A percentile compares a stretch with the other conserved stretches of the same genome.
Evolutionary conservation across 805 yeast genomes (phyloP).

Genomic region (Torulaspora microellipsoides): DNA sequence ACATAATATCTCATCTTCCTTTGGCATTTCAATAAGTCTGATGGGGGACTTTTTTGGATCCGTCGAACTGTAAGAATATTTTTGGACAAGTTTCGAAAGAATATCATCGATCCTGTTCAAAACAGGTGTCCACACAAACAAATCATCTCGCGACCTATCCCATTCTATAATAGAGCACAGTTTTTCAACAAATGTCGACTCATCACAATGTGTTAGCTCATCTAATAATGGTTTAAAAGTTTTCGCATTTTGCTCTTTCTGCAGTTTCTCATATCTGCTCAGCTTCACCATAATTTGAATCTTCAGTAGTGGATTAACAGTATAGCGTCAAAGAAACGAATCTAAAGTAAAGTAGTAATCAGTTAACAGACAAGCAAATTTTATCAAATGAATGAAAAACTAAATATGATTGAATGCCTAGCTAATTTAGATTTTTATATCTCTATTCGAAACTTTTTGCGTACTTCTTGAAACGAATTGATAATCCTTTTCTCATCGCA

Average conservation of each 20-base stretch:
- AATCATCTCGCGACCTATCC: constrained; percentile 63
- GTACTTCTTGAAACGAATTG: no score
- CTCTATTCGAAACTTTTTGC: neutral
- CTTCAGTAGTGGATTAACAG: no score
- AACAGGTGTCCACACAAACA: constrained; percentile 72
- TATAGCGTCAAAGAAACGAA: no score
- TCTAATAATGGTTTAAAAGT: constrained; percentile 36
- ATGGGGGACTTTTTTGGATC: constrained; percentile 43
- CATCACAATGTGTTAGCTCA: constrained; percentile 37
- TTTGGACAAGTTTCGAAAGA: constrained; percentile 48
- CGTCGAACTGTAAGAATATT: constrained; percentile 38
- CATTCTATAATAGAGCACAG: constrained; percentile 42
- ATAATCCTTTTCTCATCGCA: neutral
- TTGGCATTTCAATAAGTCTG: constrained; percentile 42
- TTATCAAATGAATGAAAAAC: no score
- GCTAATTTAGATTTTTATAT: neutral
- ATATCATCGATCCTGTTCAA: constrained; percentile 71
- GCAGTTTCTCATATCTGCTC: constrained; percentile 29
- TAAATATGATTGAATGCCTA: no score
- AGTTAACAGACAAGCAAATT: no score
- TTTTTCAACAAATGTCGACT: constrained; percentile 39
- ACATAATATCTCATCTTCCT: constrained; percentile 45
- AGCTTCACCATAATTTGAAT: constrained; percentile 25
- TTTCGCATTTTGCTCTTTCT: constrained; percentile 30
- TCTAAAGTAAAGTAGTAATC: no score